Evolutionary conservation across 106 monocot genomes (phyloP).

Genomic region (Allium sativum): DNA sequence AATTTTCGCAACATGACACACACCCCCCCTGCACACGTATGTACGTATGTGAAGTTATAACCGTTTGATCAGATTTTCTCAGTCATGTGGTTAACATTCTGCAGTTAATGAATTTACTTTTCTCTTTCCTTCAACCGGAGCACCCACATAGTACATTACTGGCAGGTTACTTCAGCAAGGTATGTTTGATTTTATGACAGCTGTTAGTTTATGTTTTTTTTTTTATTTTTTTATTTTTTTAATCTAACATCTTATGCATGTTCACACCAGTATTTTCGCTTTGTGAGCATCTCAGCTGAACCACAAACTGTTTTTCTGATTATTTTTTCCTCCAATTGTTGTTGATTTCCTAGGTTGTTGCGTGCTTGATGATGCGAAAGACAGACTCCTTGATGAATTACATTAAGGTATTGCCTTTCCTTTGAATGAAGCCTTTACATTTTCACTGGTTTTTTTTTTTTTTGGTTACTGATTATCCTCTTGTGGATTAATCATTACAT

Average conservation of each 20-base stretch:
- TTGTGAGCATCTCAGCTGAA: not conserved
- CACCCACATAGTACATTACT: constrained; percentile 47
- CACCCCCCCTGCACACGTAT: too few relatives aligned
- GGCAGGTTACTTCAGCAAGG: constrained; percentile 92
- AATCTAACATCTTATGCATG: not conserved
- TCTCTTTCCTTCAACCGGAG: constrained; percentile 75
- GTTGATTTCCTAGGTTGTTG: constrained; percentile 33
- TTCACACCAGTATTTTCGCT: not conserved
- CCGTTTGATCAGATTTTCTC: not conserved
- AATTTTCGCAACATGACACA: too few relatives aligned
- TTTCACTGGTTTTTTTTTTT: not conserved
- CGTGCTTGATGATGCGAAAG: constrained; percentile 59
- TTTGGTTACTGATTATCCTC: not conserved
- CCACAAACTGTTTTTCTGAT: not conserved
- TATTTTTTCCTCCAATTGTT: not conserved
- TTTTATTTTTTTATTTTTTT: not conserved
- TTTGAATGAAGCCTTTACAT: not conserved
- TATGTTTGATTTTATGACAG: not conserved
- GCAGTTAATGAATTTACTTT: constrained; percentile 58
- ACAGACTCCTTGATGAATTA: constrained; percentile 48
- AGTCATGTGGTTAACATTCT: not conserved
- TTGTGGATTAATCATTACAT: too few relatives aligned
- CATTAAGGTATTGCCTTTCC: constrained; percentile 31
- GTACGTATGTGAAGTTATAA: not conserved
- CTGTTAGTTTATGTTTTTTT: not conserved